phyloP scores from a whole-genome alignment of 2,329 filamentous ascomycete species.

The Fusarium devonianum region DNA sequence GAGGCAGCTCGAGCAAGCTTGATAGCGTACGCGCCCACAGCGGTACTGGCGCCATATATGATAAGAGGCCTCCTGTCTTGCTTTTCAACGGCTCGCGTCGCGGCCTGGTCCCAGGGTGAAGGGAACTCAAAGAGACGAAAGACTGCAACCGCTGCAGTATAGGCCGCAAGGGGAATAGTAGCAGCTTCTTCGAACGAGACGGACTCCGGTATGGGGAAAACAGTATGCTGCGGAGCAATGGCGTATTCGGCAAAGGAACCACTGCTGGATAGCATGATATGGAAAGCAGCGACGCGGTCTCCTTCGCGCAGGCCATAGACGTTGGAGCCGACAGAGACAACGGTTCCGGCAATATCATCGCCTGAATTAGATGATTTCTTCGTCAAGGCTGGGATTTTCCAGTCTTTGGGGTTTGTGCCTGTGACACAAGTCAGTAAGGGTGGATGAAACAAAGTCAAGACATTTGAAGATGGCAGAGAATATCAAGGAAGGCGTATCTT shows the following conservation, averaged over 20 bases:
- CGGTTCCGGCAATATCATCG: constrained; percentile 38
- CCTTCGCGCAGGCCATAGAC: constrained; percentile 42
- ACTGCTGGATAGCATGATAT: constrained; percentile 57
- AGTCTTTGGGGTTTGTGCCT: constrained; percentile 42
- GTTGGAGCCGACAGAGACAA: constrained; percentile 31
- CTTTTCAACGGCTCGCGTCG: too few relatives aligned
- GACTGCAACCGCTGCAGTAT: neutral
- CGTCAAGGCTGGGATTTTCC: constrained; percentile 27
- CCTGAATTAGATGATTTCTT: constrained; percentile 23
- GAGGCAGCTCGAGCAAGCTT: constrained; percentile 58
- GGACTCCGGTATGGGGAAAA: constrained; percentile 60
- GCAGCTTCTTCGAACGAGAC: constrained; percentile 63
- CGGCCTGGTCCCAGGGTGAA: constrained; percentile 40
- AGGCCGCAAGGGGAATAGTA: constrained; percentile 56
- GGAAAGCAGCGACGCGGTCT: constrained; percentile 57
- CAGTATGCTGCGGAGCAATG: constrained; percentile 61
- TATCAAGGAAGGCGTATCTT: too few relatives aligned
- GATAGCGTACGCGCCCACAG: constrained; percentile 64
- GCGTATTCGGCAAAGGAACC: constrained; percentile 70
- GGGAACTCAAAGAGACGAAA: constrained; percentile 17
- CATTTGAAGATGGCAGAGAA: too few relatives aligned
- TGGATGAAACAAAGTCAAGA: too few relatives aligned
- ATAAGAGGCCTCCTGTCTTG: too few relatives aligned
- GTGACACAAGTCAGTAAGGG: too few relatives aligned
- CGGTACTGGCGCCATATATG: constrained; percentile 59